A percentile compares a stretch with the other conserved stretches of the same genome.
phyloP scores from a whole-genome alignment of 2,329 filamentous ascomycete species.

The Arthrinium phaeospermum region DNA sequence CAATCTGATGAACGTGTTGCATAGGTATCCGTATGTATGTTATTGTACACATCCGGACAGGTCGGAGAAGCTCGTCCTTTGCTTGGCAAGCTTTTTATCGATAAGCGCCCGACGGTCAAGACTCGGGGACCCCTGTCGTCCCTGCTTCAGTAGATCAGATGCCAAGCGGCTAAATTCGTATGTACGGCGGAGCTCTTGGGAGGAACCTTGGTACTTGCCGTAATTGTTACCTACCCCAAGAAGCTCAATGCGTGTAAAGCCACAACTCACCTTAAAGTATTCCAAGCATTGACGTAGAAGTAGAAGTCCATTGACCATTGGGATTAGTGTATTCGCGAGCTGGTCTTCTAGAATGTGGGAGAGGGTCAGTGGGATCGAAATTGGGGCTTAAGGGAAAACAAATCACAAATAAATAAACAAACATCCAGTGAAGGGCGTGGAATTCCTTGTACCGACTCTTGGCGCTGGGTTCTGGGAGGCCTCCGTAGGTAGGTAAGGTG shows the following conservation, averaged over 20 bases:
- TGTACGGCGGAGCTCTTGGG: background rate
- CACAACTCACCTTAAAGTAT: background rate
- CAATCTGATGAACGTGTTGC: background rate
- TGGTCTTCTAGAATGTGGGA: background rate
- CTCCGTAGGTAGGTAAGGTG: background rate
- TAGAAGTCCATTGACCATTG: too few species aligned
- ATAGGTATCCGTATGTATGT: background rate
- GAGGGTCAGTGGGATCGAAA: background rate
- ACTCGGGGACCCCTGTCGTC: background rate
- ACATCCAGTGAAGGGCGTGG: background rate
- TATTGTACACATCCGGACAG: background rate
- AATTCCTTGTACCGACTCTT: background rate
- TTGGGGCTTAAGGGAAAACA: background rate
- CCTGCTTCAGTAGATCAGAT: conserved; percentile 2
- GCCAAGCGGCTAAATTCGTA: background rate
- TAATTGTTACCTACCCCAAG: background rate
- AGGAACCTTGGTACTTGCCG: background rate
- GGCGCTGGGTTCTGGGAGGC: background rate
- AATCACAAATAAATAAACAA: background rate
- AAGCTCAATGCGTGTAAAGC: background rate
- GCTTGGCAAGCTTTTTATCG: background rate
- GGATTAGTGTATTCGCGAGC: background rate
- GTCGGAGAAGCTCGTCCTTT: background rate
- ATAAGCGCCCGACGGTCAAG: conserved; percentile 4
- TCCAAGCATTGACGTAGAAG: too few species aligned